phyloP scores from a whole-genome alignment of 306 rosid genomes.

The Glycyrrhiza uralensis region DNA sequence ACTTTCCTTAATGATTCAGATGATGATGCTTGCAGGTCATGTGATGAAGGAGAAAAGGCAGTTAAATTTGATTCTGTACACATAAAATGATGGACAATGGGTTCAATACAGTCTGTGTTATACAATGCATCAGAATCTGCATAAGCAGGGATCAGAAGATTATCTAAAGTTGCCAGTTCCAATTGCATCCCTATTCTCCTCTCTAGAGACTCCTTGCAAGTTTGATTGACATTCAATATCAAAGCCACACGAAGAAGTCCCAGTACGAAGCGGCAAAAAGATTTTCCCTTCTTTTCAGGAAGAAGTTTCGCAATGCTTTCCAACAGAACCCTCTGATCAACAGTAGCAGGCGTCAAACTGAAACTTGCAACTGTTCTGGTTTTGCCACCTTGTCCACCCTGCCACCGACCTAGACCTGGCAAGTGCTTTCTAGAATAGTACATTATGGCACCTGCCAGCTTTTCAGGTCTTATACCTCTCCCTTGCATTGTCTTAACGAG shows the following conservation, averaged over 20 bases:
- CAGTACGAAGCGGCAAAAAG: slow-evolving; percentile 76
- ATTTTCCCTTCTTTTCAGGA: slow-evolving; percentile 77
- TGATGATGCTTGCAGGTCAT: slow-evolving; percentile 46
- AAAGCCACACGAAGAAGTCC: slow-evolving; percentile 92
- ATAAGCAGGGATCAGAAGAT: slow-evolving; percentile 81
- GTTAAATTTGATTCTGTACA: slow-evolving; percentile 48
- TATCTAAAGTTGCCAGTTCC: slow-evolving; percentile 82
- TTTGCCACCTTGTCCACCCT: slow-evolving; percentile 59
- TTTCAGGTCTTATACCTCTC: slow-evolving; percentile 82
- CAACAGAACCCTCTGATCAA: slow-evolving; percentile 70
- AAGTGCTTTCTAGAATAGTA: slow-evolving; percentile 81
- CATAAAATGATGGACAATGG: slow-evolving; percentile 61
- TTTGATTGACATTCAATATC: slow-evolving; percentile 61
- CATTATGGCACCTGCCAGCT: slow-evolving; percentile 74
- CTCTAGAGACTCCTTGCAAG: slow-evolving; percentile 69
- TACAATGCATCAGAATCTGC: slow-evolving; percentile 81
- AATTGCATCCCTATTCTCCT: slow-evolving; percentile 87
- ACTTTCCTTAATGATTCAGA: slow-evolving; percentile 58
- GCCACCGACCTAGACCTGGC: slow-evolving; percentile 94
- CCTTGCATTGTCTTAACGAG: slow-evolving; percentile 81
- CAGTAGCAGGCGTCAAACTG: slow-evolving; percentile 68
- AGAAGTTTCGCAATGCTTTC: slow-evolving; percentile 82
- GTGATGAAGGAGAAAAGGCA: slow-evolving; percentile 68
- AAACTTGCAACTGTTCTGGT: slow-evolving; percentile 72
- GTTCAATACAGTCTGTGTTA: slow-evolving; percentile 67